Percentiles rank a stretch among this genome's conserved stretches.
These are phyloP conservation scores for Cotoneaster glaucophyllus DNA, from an alignment of 306 rosid genomes.

Conservation along the genomic window DNA sequence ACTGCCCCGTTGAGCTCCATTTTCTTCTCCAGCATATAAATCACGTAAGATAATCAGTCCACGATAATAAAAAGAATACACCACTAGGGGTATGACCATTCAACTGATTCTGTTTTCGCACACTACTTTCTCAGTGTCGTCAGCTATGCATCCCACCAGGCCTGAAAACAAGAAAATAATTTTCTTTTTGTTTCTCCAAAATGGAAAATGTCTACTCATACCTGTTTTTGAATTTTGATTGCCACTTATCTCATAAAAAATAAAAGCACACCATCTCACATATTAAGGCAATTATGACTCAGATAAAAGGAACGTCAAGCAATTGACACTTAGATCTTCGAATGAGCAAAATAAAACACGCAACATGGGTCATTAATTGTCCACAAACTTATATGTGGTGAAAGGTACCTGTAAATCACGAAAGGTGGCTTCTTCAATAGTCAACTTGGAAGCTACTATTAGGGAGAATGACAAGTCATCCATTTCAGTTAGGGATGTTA, in stretches of 20 bases:
- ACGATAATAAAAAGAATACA: not conserved
- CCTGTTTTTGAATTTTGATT: not conserved
- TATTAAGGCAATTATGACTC: not conserved
- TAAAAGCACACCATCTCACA: not conserved
- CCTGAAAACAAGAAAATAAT: not conserved
- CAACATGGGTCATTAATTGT: conserved; percentile 5
- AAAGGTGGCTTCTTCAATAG: conserved; percentile 86
- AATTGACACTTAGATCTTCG: not conserved
- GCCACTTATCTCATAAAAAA: not conserved
- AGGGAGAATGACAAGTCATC: no score
- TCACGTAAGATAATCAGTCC: not conserved
- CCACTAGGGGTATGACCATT: not conserved
- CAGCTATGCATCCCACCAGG: not conserved
- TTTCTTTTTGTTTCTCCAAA: not conserved
- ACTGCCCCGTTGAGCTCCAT: conserved; percentile 80
- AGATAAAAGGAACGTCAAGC: not conserved
- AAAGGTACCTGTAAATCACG: conserved; percentile 75
- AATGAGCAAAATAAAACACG: not conserved
- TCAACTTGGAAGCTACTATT: conserved; percentile 91
- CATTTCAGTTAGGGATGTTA: no score
- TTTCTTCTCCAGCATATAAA: conserved; percentile 63
- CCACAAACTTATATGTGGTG: not conserved
- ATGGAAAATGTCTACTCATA: not conserved
- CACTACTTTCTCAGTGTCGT: no score
- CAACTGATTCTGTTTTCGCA: not conserved